Conservation (phyloP, 1,139 yeast genomes). For the Sugiyamaella novakii region DNA sequence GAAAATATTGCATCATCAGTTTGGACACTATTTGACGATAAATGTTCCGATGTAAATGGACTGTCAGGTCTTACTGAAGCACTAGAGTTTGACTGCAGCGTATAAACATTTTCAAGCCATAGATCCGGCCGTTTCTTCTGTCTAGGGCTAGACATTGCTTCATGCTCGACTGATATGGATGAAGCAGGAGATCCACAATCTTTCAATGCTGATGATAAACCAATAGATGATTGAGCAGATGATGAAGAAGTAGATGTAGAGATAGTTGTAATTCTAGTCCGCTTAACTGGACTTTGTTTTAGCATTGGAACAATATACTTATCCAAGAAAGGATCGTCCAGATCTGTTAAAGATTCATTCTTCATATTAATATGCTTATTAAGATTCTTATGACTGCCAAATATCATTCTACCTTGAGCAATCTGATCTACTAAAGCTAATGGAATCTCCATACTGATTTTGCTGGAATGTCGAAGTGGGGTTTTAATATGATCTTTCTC, state of each 20-base stretch:
- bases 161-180: conserved; percentile 8
- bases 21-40: background rate
- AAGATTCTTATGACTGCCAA: conserved; percentile 6
- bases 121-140: conserved; percentile 3
- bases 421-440: conserved; percentile 1
- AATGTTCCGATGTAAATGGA: background rate
- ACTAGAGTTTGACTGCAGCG: background rate
- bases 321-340: conserved; percentile 11
- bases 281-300: conserved; percentile 2
- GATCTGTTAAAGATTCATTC: background rate
- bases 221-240: conserved; percentile 4
- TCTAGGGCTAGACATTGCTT: conserved; percentile 5
- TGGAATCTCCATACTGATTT: background rate
- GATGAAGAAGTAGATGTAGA: conserved; percentile 6
- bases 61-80: background rate
- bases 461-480: background rate
- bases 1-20: conserved; percentile 1
- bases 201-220: conserved; percentile 8
- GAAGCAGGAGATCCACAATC: conserved; percentile 13
- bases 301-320: background rate
- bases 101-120: background rate
- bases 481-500: background rate
- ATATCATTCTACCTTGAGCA: conserved; percentile 4
- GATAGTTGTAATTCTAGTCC: background rate
- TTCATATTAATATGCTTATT: background rate